phyloP scores from a whole-genome alignment of 1,284 basidiomycete species.

The Irpex rosettiformis region DNA sequence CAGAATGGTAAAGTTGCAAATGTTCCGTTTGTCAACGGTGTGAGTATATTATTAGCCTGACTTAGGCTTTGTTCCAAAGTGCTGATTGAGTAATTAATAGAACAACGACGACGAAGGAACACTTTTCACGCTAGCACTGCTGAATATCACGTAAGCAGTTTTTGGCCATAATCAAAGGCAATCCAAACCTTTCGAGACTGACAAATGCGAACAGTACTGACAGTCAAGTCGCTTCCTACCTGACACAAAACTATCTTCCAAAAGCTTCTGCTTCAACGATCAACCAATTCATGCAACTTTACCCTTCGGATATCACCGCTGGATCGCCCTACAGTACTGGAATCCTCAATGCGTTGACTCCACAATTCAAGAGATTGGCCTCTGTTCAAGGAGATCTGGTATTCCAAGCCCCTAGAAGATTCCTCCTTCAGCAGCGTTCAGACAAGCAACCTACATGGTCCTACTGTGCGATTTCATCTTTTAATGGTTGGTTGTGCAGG shows the following conservation, averaged over 20 bases:
- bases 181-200: too few species aligned
- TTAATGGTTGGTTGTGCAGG: too few species aligned
- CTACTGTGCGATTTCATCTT: constrained; percentile 22
- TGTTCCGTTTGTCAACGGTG: constrained; percentile 30
- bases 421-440: constrained; percentile 35
- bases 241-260: constrained; percentile 25
- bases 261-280: constrained; percentile 17
- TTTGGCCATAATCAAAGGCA: too few species aligned
- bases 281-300: constrained; percentile 22
- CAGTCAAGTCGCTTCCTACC: constrained; percentile 32
- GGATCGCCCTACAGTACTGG: constrained; percentile 56
- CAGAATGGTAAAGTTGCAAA: constrained; percentile 26
- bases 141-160: constrained; percentile 29
- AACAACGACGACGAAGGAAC: constrained; percentile 56
- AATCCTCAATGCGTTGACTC: constrained; percentile 38
- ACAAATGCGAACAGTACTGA: constrained; percentile 43
- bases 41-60: constrained; percentile 3
- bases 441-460: constrained; percentile 28
- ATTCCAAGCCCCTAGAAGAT: constrained; percentile 54
- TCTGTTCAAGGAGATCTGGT: constrained; percentile 48
- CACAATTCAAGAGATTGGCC: constrained; percentile 52
- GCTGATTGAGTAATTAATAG: not conserved
- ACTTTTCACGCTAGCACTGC: constrained; percentile 37
- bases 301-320: constrained; percentile 27
- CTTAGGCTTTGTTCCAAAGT: not conserved